Evolutionary conservation across 2,329 filamentous ascomycete species (phyloP), one percentile per base, ranked within the genome.

Genomic region (Apiospora koreana): DNA sequence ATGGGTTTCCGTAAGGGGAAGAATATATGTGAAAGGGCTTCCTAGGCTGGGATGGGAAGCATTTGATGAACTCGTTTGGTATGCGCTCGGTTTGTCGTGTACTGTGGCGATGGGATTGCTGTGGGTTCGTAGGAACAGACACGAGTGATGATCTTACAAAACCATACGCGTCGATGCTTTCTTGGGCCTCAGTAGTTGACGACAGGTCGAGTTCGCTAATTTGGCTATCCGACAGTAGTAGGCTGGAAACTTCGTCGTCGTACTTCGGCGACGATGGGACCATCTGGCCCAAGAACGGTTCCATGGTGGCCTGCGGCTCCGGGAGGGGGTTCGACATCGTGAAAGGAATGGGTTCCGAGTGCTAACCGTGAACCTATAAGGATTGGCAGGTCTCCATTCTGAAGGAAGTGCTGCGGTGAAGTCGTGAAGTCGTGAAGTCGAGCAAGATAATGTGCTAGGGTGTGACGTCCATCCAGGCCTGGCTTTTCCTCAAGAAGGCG

Each of bases 161-260:
- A 4, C 65, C 65, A 67, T 67, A 9, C 31, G 18, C 23, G 42
- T 67, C 65, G 18, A 9, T 23, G 25, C 45, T 46, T 23, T 67
- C 23, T 21, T 35, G 8, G 42, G n/a, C 3, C 23, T 18, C 65
- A 8, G 16, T 28, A 4, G 23, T 46, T 16, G 41, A 21, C 42
- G 65, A 46, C 41, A 67, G 42, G 25, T 67, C 65, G 21, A 67
- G 65, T 8, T 67, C 42, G 28, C 65, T 67, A 18, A 67, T 67
- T 16, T 46, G 42, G 16, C 45, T 46, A 46, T 46, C 42, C 5
- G 65, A 46, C 23, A 67, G 65, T 6, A 67, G 65, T 41, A 9
- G 31, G 54, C 8, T 18, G 31, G 31, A 18, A 62, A 7, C 31
- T 10, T 38, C 31, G 21, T 62, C 31, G 21, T n/a, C 31, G 23